Base-by-base conservation (phyloP, 352 stramenopile genomes). In the Halophytophthora batemanensis region DNA sequence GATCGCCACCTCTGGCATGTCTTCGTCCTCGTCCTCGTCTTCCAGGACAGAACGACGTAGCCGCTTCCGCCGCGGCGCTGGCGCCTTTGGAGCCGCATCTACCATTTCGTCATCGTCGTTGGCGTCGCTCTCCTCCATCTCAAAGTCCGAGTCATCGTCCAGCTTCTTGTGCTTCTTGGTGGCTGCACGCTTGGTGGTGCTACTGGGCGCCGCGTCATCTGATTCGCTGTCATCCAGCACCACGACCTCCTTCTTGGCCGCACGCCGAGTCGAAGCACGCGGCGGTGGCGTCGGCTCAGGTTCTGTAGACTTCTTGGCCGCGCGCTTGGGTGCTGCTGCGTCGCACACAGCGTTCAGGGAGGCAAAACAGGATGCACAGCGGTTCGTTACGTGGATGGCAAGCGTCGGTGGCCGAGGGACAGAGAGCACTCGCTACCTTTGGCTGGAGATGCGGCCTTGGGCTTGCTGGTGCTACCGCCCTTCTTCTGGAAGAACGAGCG, bases 401-500 rank as follows among this genome's bases (percentile, higher is more conserved):
- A 8, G 25, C 25, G 25, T 31, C 25, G 25, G 25, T 10, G 25
- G 25, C 4, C 25, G 4, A 8, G 25, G 25, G 8, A 42, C 5
- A 6, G 10, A 33, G 2, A 54, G n/a, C n/a, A 8, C 33, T 18
- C 64, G 25, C 29, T 64, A 73, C 64, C 41, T 45, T 73, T 73
- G 34, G 52, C 39, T 17, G 56, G 49, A 15, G 59, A 62, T 15
- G 33, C 43, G 11, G 38, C 31, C 36, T 79, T 61, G 25, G 45
- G 56, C 21, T 46, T 55, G 15, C 25, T 19, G 25, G 25, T 46
- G 38, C 25, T 50, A 11, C 61, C 53, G 6, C 63, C 50, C 45
- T 83, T 79, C 46, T 86, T 72, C 49, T 73, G 48, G 61, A 95
- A 95, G 53, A 95, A 95, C 51, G 77, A 81, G 45, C 84, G 82